Base-by-base conservation (phyloP, 495 filamentous ascomycete species). In the Tuber borchii region DNA sequence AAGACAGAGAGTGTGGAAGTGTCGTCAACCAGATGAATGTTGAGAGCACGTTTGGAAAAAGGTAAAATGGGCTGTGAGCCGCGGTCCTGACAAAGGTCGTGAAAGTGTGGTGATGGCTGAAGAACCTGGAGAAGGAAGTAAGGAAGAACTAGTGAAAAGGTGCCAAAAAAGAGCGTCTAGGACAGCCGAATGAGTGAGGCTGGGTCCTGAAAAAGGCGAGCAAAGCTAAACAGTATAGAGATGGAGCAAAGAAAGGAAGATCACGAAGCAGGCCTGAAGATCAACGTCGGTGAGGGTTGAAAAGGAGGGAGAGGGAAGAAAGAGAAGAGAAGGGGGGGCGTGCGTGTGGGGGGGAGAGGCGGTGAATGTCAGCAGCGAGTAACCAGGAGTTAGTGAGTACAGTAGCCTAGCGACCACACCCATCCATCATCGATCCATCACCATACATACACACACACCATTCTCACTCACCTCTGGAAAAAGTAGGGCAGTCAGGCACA, bases 171-270 rank as follows among this genome's bases (percentile, higher is more conserved):
- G 81, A 82, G 81, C 77, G 81, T 82, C 81, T 82, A 82, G 82
- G 84, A 78, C 76, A 78, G 83, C 79, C 80, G 78, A 82, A 83
- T 74, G 84, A 82, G 80, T 84, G 83, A 85, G 82, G 77, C 79
- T 82, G 77, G 77, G 81, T 81, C 79, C 80, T 80, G 79, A 79
- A 82, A 82, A 83, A 82, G 79, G 82, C 81, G 76, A 76, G 79
- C 83, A 77, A 78, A 79, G 78, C 79, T 79, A 81, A 83, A 83
- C 75, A 74, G 74, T 76, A 82, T 74, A 78, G 81, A 78, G 65
- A 75, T 48, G 26, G 26, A 65, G 77, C 70, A 76, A 73, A 76
- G 80, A 81, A 79, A 79, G 70, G 81, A 76, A 82, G 75, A 80
- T 79, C 78, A 81, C 73, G 74, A 76, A 78, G 78, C 78, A 69